Percentiles rank a stretch among this genome's conserved stretches.
phyloP scores from a whole-genome alignment of 805 yeast genomes.

The Kuraishia floccosa region DNA sequence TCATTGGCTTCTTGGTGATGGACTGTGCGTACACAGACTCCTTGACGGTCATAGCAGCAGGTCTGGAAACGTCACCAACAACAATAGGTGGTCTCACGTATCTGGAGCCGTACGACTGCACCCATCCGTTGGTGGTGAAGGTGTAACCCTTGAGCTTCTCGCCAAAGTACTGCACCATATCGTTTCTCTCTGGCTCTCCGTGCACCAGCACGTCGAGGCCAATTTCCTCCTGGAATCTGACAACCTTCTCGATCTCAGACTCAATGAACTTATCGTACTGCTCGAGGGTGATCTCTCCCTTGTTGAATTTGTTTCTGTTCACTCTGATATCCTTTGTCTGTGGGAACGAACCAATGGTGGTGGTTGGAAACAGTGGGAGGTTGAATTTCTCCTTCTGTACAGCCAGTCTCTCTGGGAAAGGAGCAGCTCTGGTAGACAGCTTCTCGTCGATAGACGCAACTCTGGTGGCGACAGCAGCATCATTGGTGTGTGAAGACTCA shows the following conservation, averaged over 20 bases:
- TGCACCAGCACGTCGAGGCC: slow-evolving; percentile 97
- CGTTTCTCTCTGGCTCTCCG: slow-evolving; percentile 99
- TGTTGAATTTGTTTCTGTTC: slow-evolving; percentile 95
- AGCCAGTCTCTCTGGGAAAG: slow-evolving; percentile 79
- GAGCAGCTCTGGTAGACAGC: slow-evolving; percentile 72
- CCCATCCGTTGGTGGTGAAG: slow-evolving; percentile 99
- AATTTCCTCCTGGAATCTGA: slow-evolving; percentile 98
- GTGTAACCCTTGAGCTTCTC: slow-evolving; percentile 98
- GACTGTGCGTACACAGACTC: slow-evolving; percentile 99
- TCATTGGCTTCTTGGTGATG: slow-evolving; percentile 88
- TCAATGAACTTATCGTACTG: slow-evolving; percentile 95
- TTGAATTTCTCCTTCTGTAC: slow-evolving; percentile 82
- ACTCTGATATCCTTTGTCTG: slow-evolving; percentile 99
- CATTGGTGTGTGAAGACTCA: slow-evolving; percentile 82
- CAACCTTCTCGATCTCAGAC: slow-evolving; percentile 90
- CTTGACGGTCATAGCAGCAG: slow-evolving; percentile 96
- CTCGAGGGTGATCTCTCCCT: slow-evolving; percentile 92
- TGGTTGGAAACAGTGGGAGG: slow-evolving; percentile 98
- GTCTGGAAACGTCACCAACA: slow-evolving; percentile 99
- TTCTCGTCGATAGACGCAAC: slow-evolving; percentile 67
- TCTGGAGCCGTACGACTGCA: slow-evolving; percentile 99
- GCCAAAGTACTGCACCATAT: slow-evolving; percentile 99
- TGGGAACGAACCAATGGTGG: slow-evolving; percentile 99
- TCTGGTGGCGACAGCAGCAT: slow-evolving; percentile 82
- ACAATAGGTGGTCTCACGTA: slow-evolving; percentile 99